Percentiles rank a stretch among this genome's conserved stretches.
phyloP scores from a whole-genome alignment of 176 grass and related monocot genomes.

The Rhynchospora breviuscula region DNA sequence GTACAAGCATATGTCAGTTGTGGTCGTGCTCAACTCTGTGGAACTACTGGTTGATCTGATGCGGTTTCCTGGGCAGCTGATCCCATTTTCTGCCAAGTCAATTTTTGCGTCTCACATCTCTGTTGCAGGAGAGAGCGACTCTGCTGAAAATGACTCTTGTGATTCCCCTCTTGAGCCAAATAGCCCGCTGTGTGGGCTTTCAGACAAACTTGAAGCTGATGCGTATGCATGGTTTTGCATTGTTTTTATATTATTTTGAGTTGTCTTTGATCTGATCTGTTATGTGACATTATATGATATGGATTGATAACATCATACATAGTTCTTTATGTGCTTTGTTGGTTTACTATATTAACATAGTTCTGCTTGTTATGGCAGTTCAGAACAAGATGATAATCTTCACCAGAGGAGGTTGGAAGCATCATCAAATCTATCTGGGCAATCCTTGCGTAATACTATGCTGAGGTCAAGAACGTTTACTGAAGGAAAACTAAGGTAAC shows the following conservation, averaged over 20 bases:
- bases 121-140: conserved; percentile 88
- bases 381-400: conserved; percentile 61
- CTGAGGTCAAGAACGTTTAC: conserved; percentile 93
- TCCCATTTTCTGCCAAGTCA: conserved; percentile 92
- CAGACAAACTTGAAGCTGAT: conserved; percentile 91
- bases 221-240: conserved; percentile 59
- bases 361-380: conserved; percentile 36
- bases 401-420: conserved; percentile 75
- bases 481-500: conserved; percentile 89
- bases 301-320: neutral
- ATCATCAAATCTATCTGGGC: conserved; percentile 79
- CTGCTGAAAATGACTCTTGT: conserved; percentile 96
- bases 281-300: conserved; percentile 1
- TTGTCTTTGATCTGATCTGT: neutral
- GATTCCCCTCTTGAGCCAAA: conserved; percentile 99
- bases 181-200: conserved; percentile 74
- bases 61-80: conserved; percentile 94
- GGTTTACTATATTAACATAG: neutral
- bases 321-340: conserved; percentile 4
- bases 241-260: conserved; percentile 28
- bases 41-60: conserved; percentile 96
- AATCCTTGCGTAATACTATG: conserved; percentile 63
- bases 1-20: conserved; percentile 98
- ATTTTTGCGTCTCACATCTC: conserved; percentile 96
- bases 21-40: conserved; percentile 85